Conservation (phyloP, 345 rosid species). For the Streptanthus diversifolius region DNA sequence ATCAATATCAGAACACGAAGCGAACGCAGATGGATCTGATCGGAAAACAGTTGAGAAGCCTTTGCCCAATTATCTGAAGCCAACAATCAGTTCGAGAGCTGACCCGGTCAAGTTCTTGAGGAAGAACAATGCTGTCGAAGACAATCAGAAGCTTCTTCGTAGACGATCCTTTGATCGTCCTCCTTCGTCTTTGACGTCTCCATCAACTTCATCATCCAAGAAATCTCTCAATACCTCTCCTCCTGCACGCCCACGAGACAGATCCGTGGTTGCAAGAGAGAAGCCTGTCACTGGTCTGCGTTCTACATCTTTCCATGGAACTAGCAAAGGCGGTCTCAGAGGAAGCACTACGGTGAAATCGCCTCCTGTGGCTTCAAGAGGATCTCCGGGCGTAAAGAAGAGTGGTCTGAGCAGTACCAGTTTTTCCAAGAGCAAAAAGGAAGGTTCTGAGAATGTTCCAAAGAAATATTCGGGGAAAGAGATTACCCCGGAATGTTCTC, state of each 20-base stretch:
- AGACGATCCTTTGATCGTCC: conserved; percentile 79
- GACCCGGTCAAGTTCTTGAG: conserved; percentile 37
- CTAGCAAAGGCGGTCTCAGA: conserved; percentile 21
- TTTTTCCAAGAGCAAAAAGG: conserved; percentile 29
- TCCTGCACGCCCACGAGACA: conserved; percentile 38
- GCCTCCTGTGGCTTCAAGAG: conserved; percentile 26
- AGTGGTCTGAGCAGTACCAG: conserved; percentile 11
- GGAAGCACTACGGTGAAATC: conserved; percentile 24
- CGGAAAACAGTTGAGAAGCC: conserved; percentile 28
- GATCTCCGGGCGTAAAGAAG: conserved; percentile 26
- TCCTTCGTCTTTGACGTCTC: conserved; percentile 41
- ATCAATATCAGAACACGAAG: conserved; percentile 15
- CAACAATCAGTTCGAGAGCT: conserved; percentile 50
- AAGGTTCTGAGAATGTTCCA: conserved; percentile 15
- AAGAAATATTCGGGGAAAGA: conserved; percentile 22
- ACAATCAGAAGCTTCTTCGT: conserved; percentile 42
- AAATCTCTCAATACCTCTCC: conserved; percentile 36
- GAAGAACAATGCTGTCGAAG: conserved; percentile 39
- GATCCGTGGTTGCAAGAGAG: conserved; percentile 36
- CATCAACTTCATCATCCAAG: conserved; percentile 34
- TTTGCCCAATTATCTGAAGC: conserved; percentile 56
- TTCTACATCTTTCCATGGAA: conserved; percentile 35
- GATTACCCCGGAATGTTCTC: conserved; percentile 6
- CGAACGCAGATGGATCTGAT: conserved; percentile 25
- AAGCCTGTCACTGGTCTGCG: conserved; percentile 32